These are phyloP conservation scores for Arctium minus DNA, from an alignment of 129 eudicot species.

Conservation along the genomic window DNA sequence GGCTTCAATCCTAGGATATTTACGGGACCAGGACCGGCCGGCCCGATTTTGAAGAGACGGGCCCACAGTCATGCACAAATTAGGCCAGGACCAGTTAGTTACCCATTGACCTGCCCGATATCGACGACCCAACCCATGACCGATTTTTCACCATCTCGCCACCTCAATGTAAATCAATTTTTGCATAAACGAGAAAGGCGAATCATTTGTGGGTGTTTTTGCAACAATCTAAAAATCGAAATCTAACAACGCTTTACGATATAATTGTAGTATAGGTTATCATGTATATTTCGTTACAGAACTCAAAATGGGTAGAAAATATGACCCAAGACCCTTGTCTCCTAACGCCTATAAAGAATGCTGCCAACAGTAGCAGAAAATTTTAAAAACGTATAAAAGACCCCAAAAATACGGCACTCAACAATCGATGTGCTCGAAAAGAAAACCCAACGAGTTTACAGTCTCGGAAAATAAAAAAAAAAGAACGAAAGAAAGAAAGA, in stretches of 20 bases:
- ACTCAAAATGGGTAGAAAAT: conserved; percentile 1
- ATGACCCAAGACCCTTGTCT: conserved; percentile 4
- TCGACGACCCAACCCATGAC: too few species aligned
- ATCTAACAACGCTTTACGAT: background rate
- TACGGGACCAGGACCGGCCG: too few species aligned
- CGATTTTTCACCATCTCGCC: too few species aligned
- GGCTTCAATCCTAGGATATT: too few species aligned
- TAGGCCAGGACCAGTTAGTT: too few species aligned
- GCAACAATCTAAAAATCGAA: background rate
- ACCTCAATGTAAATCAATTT: too few species aligned
- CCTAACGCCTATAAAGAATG: conserved; percentile 39
- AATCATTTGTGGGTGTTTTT: background rate
- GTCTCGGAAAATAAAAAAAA: background rate
- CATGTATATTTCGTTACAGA: conserved; percentile 22
- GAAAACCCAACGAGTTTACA: conserved; percentile 9
- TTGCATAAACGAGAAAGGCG: background rate
- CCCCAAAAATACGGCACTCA: conserved; percentile 32
- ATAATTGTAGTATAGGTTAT: background rate
- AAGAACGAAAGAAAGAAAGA: background rate
- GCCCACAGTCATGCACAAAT: too few species aligned
- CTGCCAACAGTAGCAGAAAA: conserved; percentile 29
- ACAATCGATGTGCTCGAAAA: conserved; percentile 13
- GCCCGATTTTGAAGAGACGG: too few species aligned
- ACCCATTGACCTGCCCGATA: too few species aligned
- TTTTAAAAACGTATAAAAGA: background rate